Percentiles rank a stretch among this genome's conserved stretches.
These are phyloP conservation scores for Metschnikowia noctiluminum DNA, from an alignment of 805 yeast genomes.

Conservation along the genomic window DNA sequence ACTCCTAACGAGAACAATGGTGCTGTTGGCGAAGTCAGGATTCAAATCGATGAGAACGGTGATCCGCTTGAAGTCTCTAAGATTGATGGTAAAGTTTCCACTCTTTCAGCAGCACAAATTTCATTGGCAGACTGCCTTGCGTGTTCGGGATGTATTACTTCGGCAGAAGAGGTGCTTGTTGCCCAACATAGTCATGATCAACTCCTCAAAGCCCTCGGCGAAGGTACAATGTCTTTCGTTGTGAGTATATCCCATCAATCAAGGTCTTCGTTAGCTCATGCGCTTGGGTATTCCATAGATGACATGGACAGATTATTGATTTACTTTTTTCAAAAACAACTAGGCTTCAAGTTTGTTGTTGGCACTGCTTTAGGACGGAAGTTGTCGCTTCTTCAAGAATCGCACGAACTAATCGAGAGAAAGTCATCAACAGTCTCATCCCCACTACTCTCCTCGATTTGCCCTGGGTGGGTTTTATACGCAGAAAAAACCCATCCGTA, in stretches of 20 bases:
- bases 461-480: conserved; percentile 97
- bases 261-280: conserved; percentile 75
- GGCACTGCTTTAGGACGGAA: conserved; percentile 84
- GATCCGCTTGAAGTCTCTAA: conserved; percentile 66
- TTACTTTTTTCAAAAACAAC: conserved; percentile 52
- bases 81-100: conserved; percentile 49
- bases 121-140: conserved; percentile 92
- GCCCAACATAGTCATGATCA: conserved; percentile 88
- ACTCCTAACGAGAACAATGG: conserved; percentile 27
- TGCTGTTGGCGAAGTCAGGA: conserved; percentile 33
- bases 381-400: conserved; percentile 49
- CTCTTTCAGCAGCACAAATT: conserved; percentile 77
- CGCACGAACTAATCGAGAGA: conserved; percentile 44
- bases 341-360: conserved; percentile 71
- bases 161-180: conserved; percentile 92
- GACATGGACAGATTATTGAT: conserved; percentile 61
- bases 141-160: conserved; percentile 94
- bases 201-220: conserved; percentile 55
- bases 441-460: conserved; percentile 68
- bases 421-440: conserved; percentile 21
- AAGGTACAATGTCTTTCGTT: conserved; percentile 44
- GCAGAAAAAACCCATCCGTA: conserved; percentile 95
- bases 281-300: conserved; percentile 50
- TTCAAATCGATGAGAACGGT: conserved; percentile 57
- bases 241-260: conserved; percentile 84